These are phyloP conservation scores for Globisporangium radiosum DNA, from an alignment of 352 stramenopile genomes.

Conservation along the genomic window DNA sequence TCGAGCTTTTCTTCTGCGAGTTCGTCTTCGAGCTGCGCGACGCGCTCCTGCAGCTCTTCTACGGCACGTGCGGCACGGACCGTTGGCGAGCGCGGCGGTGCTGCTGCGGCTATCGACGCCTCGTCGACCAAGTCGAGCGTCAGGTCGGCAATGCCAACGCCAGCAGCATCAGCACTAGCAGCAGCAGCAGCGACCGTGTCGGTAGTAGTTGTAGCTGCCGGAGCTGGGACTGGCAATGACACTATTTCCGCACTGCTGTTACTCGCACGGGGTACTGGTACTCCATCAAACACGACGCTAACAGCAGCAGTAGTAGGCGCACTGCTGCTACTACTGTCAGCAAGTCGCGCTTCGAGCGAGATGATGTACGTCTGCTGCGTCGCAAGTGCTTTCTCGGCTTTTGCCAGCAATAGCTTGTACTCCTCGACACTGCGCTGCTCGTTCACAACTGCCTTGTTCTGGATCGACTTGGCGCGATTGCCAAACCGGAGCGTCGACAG, in stretches of 20 bases:
- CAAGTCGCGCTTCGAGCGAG: constrained; percentile 57
- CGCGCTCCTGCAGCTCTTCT: constrained; percentile 63
- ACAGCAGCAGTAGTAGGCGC: no score
- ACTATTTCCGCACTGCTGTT: background rate
- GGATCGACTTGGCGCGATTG: constrained; percentile 90
- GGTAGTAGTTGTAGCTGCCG: no score
- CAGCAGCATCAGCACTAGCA: background rate
- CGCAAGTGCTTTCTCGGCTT: constrained; percentile 74
- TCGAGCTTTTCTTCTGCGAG: constrained; percentile 76
- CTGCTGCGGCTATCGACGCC: background rate
- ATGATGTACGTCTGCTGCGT: constrained; percentile 83
- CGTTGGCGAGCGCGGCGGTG: constrained; percentile 28
- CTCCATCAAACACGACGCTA: no score
- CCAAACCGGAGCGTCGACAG: constrained; percentile 90
- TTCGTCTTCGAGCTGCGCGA: constrained; percentile 69
- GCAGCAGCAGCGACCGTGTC: background rate
- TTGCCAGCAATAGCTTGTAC: constrained; percentile 80
- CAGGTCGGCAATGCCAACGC: constrained; percentile 16
- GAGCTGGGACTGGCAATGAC: no score
- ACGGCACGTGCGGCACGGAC: constrained; percentile 51
- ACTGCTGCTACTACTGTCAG: constrained; percentile 3
- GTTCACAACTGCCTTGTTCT: constrained; percentile 94
- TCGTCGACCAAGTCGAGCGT: constrained; percentile 19
- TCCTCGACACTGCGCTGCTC: constrained; percentile 87
- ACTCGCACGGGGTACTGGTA: no score